These are phyloP conservation scores for Plasmodium relictum DNA, from an alignment of 169 alveolate genomes.

Conservation along the genomic window DNA sequence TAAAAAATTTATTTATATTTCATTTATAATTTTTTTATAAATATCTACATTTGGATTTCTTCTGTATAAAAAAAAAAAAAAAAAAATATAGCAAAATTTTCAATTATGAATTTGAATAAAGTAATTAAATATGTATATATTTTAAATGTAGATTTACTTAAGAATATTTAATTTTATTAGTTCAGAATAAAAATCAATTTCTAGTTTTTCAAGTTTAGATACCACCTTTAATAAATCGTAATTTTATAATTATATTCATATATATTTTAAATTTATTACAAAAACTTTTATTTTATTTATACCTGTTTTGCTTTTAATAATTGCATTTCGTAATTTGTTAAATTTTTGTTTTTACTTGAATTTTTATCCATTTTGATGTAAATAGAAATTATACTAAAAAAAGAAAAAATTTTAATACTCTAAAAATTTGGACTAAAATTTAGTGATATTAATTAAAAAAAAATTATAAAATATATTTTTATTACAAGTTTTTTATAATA, in stretches of 20 bases:
- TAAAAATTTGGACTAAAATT: too few relatives aligned
- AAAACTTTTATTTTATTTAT: not conserved
- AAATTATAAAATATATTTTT: too few relatives aligned
- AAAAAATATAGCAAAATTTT: slow-evolving; percentile 9
- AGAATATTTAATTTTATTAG: slow-evolving; percentile 32
- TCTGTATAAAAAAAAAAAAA: slow-evolving; percentile 28
- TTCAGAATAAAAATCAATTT: slow-evolving; percentile 58
- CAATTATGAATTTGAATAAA: not conserved
- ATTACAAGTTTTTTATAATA: too few relatives aligned
- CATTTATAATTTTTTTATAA: slow-evolving; percentile 51
- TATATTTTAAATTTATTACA: not conserved
- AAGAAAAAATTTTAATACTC: too few relatives aligned
- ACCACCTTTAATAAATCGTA: slow-evolving; percentile 1
- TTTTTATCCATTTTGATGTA: slow-evolving; percentile 23
- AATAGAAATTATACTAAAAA: too few relatives aligned
- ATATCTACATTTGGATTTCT: slow-evolving; percentile 46
- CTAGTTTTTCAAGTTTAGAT: slow-evolving; percentile 45
- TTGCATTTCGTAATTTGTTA: slow-evolving; percentile 39
- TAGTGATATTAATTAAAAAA: too few relatives aligned
- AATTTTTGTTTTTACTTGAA: slow-evolving; percentile 24
- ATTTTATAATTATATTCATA: too few relatives aligned
- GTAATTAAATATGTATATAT: too few relatives aligned
- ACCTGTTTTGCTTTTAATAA: slow-evolving; percentile 72
- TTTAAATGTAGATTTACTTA: slow-evolving; percentile 8
- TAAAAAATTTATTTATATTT: slow-evolving; percentile 13